Evolutionary conservation across 78 protist genomes (phyloP).

Genomic region (Tieghemostelium lacteum): DNA sequence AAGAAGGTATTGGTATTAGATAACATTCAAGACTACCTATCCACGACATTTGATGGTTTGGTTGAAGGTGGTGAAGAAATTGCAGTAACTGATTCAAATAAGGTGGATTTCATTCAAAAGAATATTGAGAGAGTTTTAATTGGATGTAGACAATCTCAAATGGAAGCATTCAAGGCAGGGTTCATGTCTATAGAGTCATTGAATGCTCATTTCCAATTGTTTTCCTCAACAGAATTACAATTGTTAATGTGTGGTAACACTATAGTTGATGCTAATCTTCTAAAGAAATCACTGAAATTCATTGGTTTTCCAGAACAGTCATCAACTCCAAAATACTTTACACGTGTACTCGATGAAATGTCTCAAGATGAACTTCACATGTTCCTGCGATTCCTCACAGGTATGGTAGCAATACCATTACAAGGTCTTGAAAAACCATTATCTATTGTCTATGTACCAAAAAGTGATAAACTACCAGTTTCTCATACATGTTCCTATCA

Average conservation of each 20-base stretch:
- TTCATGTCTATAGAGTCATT: constrained; percentile 38
- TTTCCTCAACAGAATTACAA: constrained; percentile 60
- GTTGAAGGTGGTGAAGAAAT: constrained; percentile 45
- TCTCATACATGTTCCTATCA: constrained; percentile 65
- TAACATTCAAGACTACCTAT: constrained; percentile 44
- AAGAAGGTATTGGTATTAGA: constrained; percentile 57
- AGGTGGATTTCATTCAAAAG: constrained; percentile 39
- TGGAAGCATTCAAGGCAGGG: constrained; percentile 44
- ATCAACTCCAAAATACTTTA: constrained; percentile 10
- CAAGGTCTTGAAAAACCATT: constrained; percentile 48
- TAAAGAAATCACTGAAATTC: constrained; percentile 36
- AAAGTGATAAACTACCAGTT: constrained; percentile 38
- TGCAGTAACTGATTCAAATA: constrained; percentile 27
- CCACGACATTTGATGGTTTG: constrained; percentile 58
- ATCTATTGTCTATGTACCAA: constrained; percentile 35
- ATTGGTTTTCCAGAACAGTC: constrained; percentile 22
- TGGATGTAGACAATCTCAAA: constrained; percentile 9
- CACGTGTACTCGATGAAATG: constrained; percentile 7
- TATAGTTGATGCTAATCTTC: constrained; percentile 18
- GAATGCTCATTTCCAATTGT: constrained; percentile 49
- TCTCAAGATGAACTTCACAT: constrained; percentile 52
- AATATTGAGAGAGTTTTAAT: constrained; percentile 33
- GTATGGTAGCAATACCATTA: constrained; percentile 48
- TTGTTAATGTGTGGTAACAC: constrained; percentile 50
- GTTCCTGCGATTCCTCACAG: constrained; percentile 53